Evolutionary conservation across 2,329 filamentous ascomycete species (phyloP).

Genomic region (Alternaria solani): DNA sequence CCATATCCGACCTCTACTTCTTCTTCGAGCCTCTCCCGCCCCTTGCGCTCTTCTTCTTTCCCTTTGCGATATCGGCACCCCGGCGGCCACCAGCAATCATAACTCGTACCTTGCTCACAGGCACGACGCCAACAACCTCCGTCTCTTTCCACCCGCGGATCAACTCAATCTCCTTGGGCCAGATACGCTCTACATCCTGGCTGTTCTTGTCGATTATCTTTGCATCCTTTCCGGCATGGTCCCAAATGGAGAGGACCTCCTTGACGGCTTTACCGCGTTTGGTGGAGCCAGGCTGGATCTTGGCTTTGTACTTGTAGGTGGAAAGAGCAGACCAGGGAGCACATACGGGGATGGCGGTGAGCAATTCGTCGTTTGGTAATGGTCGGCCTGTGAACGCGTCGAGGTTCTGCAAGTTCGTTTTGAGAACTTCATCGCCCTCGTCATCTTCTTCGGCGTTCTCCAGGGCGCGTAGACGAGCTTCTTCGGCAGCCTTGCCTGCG

Average conservation of each 20-base stretch:
- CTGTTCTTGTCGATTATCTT: slow-evolving; percentile 56
- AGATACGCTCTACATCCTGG: slow-evolving; percentile 74
- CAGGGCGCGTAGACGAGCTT: slow-evolving; percentile 62
- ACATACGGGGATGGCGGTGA: slow-evolving; percentile 69
- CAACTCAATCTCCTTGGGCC: slow-evolving; percentile 85
- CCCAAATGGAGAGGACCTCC: slow-evolving; percentile 87
- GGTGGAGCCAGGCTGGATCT: slow-evolving; percentile 85
- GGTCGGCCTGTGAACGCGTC: slow-evolving; percentile 81
- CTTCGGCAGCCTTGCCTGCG: slow-evolving; percentile 79
- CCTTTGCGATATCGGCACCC: slow-evolving; percentile 39
- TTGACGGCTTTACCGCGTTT: slow-evolving; percentile 97
- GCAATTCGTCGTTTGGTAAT: slow-evolving; percentile 80
- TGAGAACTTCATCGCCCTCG: slow-evolving; percentile 66
- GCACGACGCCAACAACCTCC: slow-evolving; percentile 81
- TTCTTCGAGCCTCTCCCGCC: slow-evolving; percentile 46
- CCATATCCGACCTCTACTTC: slow-evolving; percentile 14
- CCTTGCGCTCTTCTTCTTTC: slow-evolving; percentile 39
- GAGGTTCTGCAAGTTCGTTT: slow-evolving; percentile 53
- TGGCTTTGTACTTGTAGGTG: slow-evolving; percentile 91
- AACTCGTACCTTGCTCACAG: slow-evolving; percentile 80
- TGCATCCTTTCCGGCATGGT: slow-evolving; percentile 65
- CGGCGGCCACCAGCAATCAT: slow-evolving; percentile 66
- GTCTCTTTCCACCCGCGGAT: slow-evolving; percentile 81
- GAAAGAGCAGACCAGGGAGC: slow-evolving; percentile 69
- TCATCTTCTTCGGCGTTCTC: slow-evolving; percentile 56